Evolutionary conservation across 192 early-diverging fungal species (phyloP).

Genomic region (Thamnidium elegans): DNA sequence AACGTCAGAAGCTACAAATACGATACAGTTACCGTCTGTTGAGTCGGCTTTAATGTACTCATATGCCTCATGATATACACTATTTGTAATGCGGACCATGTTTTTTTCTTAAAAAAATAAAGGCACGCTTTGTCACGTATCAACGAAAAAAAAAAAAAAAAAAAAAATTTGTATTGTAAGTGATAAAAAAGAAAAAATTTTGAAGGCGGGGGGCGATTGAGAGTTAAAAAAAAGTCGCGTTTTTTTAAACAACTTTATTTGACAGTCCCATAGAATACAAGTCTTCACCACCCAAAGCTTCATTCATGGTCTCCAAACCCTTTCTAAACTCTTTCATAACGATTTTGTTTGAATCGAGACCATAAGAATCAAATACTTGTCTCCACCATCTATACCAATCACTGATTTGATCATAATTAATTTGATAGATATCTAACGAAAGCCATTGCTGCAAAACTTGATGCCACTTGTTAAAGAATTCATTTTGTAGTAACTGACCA

Average conservation of each 20-base stretch:
- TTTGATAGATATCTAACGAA: constrained; percentile 33
- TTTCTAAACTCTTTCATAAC: constrained; percentile 58
- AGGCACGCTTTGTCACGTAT: constrained; percentile 2
- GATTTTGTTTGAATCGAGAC: constrained; percentile 24
- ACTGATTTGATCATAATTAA: constrained; percentile 59
- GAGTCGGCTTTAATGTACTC: constrained; percentile 45
- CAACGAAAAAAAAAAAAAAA: background rate
- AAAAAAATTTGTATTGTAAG: background rate
- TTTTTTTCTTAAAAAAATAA: background rate
- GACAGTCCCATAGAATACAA: constrained; percentile 12
- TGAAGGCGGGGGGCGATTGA: background rate
- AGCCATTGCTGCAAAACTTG: constrained; percentile 70
- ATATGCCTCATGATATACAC: constrained; percentile 55
- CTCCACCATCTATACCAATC: constrained; percentile 75
- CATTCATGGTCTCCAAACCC: constrained; percentile 73
- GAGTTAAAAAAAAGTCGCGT: background rate
- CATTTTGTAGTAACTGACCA: constrained; percentile 62
- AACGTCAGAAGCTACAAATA: constrained; percentile 76
- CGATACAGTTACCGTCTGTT: constrained; percentile 48
- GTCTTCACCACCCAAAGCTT: constrained; percentile 23
- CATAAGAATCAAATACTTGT: constrained; percentile 38
- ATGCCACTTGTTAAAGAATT: constrained; percentile 83
- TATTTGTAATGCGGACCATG: constrained; percentile 55
- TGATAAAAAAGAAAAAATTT: constrained; percentile 5
- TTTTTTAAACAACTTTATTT: background rate